phyloP scores from a whole-genome alignment of 108 stramenopile species.

The Pseudonitzschia multiseries region DNA sequence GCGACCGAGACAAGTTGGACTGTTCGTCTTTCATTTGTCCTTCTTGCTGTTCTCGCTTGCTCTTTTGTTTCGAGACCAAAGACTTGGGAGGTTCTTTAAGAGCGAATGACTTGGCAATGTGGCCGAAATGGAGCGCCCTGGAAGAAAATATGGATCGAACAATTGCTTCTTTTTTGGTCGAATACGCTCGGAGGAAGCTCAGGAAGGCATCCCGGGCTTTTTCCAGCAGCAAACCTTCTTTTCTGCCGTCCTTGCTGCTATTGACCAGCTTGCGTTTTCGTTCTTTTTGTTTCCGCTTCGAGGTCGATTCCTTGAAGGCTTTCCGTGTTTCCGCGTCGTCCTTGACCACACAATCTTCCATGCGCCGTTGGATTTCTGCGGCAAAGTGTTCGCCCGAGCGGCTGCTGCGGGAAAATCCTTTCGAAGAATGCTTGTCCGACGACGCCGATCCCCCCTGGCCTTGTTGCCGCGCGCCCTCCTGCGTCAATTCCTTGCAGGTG shows the following conservation, averaged over 20 bases:
- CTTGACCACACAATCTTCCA: slow-evolving; percentile 50
- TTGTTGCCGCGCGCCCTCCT: slow-evolving; percentile 44
- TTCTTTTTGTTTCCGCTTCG: slow-evolving; percentile 28
- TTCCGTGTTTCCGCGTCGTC: slow-evolving; percentile 31
- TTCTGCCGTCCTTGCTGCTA: slow-evolving; percentile 45
- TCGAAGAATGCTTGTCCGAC: not conserved
- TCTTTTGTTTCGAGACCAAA: slow-evolving; percentile 46
- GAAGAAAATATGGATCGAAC: slow-evolving; percentile 84
- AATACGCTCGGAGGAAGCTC: slow-evolving; percentile 79
- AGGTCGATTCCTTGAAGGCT: slow-evolving; percentile 21
- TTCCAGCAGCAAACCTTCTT: slow-evolving; percentile 60
- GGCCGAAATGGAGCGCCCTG: slow-evolving; percentile 81
- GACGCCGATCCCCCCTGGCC: slow-evolving; percentile 19
- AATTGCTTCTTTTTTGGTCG: slow-evolving; percentile 79
- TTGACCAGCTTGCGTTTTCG: slow-evolving; percentile 11
- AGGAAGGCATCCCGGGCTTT: slow-evolving; percentile 71
- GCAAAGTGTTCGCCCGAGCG: slow-evolving; percentile 68
- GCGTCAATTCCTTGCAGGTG: slow-evolving; percentile 52
- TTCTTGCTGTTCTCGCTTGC: slow-evolving; percentile 17
- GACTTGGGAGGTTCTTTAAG: slow-evolving; percentile 82
- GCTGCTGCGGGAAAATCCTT: not conserved
- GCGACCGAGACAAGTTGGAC: slow-evolving; percentile 28
- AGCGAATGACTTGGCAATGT: slow-evolving; percentile 84
- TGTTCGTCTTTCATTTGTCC: slow-evolving; percentile 25
- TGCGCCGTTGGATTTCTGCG: slow-evolving; percentile 44